Evolutionary conservation across 495 filamentous ascomycete species (phyloP), one percentile per base, ranked within the genome.

Genomic region (Chlorociboria aeruginascens): DNA sequence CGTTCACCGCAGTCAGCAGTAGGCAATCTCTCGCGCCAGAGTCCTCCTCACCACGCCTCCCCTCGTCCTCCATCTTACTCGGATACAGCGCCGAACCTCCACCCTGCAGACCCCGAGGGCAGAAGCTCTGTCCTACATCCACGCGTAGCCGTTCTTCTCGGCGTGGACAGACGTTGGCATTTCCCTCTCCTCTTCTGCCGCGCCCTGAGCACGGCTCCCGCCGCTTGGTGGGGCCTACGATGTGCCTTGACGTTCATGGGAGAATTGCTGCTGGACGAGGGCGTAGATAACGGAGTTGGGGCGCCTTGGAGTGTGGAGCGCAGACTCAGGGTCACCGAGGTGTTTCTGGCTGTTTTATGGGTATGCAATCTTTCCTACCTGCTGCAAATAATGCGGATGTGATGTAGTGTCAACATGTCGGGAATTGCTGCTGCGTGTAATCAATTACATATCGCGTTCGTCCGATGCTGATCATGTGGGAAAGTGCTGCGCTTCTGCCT

Each of bases 281-380:
- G 31, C 0, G 14, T n/a, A 13, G 50, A 32, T n/a, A 43, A 33
- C n/a, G n/a, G 12, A 14, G 25, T 48, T 30, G 47, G 37, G 11
- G 37, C 32, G n/a, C 20, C 30, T 10, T 59, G 55, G 61, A 52
- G 49, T 43, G 50, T 54, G 20, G 56, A 61, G 47, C 50, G 49
- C 11, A 43, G 56, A 37, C 59, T 86, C 57, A 69, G 75, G 54
- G 72, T 87, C 38, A 86, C 80, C 31, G 86, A 92, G 69, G 79
- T 89, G 37, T 76, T 81, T 54, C 69, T 92, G 63, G 86, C 85
- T 41, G 79, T 82, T 53, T 74, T 89, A 63, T 92, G 86, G 86
- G 86, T 89, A 74, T 61, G 81, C 72, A 40, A 45, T 40, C 45
- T 32, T 38, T 16, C 32, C 12, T 44, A 32, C 11, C 25, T 46